phyloP scores from a whole-genome alignment of 306 rosid genomes.

The Herpetospermum pedunculosum region DNA sequence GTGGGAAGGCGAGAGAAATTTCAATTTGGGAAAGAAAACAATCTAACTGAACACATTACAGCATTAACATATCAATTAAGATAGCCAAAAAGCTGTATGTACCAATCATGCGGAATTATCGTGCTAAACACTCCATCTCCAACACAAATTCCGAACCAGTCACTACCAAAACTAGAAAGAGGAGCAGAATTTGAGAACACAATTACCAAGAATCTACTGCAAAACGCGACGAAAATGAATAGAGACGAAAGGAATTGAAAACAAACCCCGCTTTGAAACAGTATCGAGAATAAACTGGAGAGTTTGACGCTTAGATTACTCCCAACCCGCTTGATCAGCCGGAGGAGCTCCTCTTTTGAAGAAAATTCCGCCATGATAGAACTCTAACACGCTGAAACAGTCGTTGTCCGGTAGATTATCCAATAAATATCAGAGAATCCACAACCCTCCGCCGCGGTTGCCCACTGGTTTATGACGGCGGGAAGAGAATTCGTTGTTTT shows the following conservation, averaged over 20 bases:
- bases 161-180: not conserved
- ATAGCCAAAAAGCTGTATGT: not conserved
- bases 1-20: not conserved
- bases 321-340: conserved; percentile 64
- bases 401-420: not conserved
- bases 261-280: conserved; percentile 42
- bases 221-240: not conserved
- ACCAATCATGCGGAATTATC: not conserved
- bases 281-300: conserved; percentile 49
- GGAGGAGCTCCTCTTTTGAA: conserved; percentile 57
- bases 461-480: not conserved
- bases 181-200: conserved; percentile 21
- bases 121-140: too few species aligned
- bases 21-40: not conserved
- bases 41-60: not conserved
- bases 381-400: conserved; percentile 2
- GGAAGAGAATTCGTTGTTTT: not conserved
- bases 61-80: not conserved
- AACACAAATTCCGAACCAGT: not conserved
- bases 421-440: not conserved
- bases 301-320: conserved; percentile 58
- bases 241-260: not conserved
- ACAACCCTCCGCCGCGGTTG: not conserved
- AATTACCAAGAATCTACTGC: not conserved
- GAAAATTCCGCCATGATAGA: conserved; percentile 55